Percentiles rank a stretch among this genome's conserved stretches.
phyloP scores from a whole-genome alignment of 805 yeast species.

The Candida insectorum region DNA sequence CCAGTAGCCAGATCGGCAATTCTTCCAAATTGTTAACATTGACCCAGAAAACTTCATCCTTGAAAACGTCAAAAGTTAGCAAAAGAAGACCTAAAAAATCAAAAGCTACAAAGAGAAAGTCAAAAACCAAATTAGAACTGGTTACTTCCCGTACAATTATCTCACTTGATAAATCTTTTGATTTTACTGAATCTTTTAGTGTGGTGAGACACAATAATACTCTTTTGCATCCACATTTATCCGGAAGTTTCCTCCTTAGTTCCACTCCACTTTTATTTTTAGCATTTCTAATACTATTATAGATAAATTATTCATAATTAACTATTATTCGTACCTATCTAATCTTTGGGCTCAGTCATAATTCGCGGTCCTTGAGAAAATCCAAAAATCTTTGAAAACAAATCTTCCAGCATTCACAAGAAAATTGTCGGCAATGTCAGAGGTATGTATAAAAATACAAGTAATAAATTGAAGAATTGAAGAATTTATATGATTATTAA shows the following conservation, averaged over 20 bases:
- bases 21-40: too few species aligned
- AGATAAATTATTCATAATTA: too few species aligned
- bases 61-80: neutral
- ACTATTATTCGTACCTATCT: neutral
- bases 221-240: neutral
- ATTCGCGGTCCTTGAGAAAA: too few species aligned
- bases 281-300: neutral
- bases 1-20: too few species aligned
- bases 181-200: slow-evolving; percentile 1
- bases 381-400: too few species aligned
- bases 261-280: neutral
- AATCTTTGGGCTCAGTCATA: too few species aligned
- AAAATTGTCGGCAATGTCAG: slow-evolving; percentile 8
- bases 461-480: slow-evolving; percentile 58
- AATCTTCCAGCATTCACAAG: too few species aligned
- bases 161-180: too few species aligned
- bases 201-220: neutral
- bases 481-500: slow-evolving; percentile 83
- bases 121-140: too few species aligned
- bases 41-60: too few species aligned
- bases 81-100: neutral
- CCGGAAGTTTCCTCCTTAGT: neutral
- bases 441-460: slow-evolving; percentile 15
- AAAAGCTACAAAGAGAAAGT: neutral
- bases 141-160: too few species aligned